Evolutionary conservation across 495 filamentous ascomycete species (phyloP).

Genomic region (Xylaria longipes): DNA sequence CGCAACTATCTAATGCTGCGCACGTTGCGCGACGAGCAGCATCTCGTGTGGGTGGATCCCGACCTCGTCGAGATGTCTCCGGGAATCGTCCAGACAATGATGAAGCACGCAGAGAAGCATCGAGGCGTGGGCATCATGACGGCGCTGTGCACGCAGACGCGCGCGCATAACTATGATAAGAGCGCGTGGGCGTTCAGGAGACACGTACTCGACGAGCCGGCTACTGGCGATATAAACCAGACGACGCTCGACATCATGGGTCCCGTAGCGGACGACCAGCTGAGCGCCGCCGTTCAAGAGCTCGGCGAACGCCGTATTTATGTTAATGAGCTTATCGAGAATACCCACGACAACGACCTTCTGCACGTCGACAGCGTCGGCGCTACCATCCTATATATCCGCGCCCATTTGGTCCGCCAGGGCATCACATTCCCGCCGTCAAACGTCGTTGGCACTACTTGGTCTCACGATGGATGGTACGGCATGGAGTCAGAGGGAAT

Average conservation of each 20-base stretch:
- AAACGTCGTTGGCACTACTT: slow-evolving; percentile 32
- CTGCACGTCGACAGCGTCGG: slow-evolving; percentile 33
- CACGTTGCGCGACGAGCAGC: slow-evolving; percentile 31
- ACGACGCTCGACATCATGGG: slow-evolving; percentile 43
- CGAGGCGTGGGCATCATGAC: slow-evolving; percentile 31
- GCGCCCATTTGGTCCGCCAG: slow-evolving; percentile 30
- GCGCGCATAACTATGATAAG: slow-evolving; percentile 34
- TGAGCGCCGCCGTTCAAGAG: slow-evolving; percentile 47
- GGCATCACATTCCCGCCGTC: slow-evolving; percentile 32
- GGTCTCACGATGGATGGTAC: slow-evolving; percentile 35
- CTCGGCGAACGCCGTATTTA: slow-evolving; percentile 34
- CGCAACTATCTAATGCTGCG: slow-evolving; percentile 36
- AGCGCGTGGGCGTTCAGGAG: slow-evolving; percentile 30
- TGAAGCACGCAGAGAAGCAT: slow-evolving; percentile 26
- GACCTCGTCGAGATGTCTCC: slow-evolving; percentile 33
- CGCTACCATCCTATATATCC: slow-evolving; percentile 31
- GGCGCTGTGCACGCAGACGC: slow-evolving; percentile 32
- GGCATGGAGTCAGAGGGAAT: slow-evolving; percentile 32
- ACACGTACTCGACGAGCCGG: not conserved
- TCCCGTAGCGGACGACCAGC: slow-evolving; percentile 46
- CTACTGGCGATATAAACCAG: not conserved
- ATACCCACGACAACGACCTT: slow-evolving; percentile 31
- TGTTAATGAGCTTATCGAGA: slow-evolving; percentile 32
- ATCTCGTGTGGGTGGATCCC: slow-evolving; percentile 35
- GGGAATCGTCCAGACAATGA: slow-evolving; percentile 33